phyloP scores from a whole-genome alignment of 1,284 basidiomycete genomes.

The Malassezia yamatoensis region DNA sequence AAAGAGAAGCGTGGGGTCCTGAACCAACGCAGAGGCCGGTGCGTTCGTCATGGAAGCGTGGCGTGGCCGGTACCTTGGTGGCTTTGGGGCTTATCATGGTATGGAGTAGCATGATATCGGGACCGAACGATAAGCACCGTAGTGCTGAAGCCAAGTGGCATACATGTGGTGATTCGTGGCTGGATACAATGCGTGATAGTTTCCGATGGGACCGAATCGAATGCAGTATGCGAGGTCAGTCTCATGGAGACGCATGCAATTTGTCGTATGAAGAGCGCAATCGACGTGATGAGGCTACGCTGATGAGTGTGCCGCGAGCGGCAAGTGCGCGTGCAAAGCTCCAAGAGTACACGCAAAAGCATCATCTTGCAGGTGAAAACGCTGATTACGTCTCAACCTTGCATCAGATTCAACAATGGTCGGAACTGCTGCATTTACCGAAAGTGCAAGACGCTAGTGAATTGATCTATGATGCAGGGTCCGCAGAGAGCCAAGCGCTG shows the following conservation, averaged over 20 bases:
- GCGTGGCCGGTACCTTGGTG: not conserved
- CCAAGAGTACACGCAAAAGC: constrained; percentile 29
- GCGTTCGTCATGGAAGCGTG: not conserved
- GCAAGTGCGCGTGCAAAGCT: constrained; percentile 23
- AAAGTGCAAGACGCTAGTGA: constrained; percentile 22
- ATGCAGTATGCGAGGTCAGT: not conserved
- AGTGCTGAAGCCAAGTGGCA: not conserved
- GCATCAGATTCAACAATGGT: constrained; percentile 33
- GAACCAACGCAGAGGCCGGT: not conserved
- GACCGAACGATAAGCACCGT: too few relatives aligned
- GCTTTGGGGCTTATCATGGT: not conserved
- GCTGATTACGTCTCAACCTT: constrained; percentile 30
- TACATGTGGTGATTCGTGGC: not conserved
- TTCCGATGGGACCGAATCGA: not conserved
- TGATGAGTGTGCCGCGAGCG: constrained; percentile 23
- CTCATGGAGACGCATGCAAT: not conserved
- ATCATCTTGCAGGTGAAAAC: constrained; percentile 32
- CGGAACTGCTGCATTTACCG: constrained; percentile 26
- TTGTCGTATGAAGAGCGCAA: not conserved
- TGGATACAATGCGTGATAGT: not conserved
- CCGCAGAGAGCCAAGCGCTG: constrained; percentile 22
- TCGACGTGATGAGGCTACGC: constrained; percentile 17
- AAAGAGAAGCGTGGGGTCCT: not conserved
- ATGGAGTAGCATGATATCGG: too few relatives aligned
- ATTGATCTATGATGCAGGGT: constrained; percentile 40